phyloP scores from a whole-genome alignment of 1,139 yeast genomes.

The Sugiyamaella sp. region DNA sequence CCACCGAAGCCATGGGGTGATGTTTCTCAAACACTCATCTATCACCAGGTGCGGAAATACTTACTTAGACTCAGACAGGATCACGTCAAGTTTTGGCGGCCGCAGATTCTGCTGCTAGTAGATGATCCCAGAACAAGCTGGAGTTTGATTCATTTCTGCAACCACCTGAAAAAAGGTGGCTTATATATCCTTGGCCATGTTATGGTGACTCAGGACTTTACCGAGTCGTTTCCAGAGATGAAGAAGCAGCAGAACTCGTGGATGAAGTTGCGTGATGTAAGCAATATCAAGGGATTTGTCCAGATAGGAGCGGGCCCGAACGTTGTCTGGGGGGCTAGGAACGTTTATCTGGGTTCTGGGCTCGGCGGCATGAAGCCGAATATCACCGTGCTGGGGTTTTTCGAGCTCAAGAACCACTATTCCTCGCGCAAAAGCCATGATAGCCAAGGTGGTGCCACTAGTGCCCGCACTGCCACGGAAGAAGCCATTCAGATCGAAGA shows the following conservation, averaged over 20 bases:
- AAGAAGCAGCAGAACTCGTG: conserved; percentile 77
- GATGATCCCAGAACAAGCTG: conserved; percentile 91
- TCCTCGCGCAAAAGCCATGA: not conserved
- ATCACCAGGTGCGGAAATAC: conserved; percentile 94
- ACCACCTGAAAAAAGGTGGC: conserved; percentile 93
- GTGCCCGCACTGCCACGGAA: too few species aligned
- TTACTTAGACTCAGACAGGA: conserved; percentile 79
- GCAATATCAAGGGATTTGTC: conserved; percentile 86
- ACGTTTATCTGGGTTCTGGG: conserved; percentile 89
- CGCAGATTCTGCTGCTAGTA: conserved; percentile 82
- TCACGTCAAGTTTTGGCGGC: conserved; percentile 97
- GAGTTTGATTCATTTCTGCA: conserved; percentile 92
- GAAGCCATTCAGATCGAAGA: conserved; percentile 33
- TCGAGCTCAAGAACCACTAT: conserved; percentile 52
- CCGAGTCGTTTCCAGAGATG: conserved; percentile 65
- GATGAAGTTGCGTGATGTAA: conserved; percentile 75
- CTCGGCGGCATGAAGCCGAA: conserved; percentile 97
- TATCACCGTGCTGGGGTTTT: conserved; percentile 87
- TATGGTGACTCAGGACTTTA: conserved; percentile 58
- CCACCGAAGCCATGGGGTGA: conserved; percentile 99
- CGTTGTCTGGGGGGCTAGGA: conserved; percentile 94
- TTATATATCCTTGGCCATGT: conserved; percentile 92
- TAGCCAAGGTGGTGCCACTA: too few species aligned
- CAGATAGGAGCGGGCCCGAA: conserved; percentile 89
- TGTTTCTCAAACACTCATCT: conserved; percentile 89